Conservation (phyloP, 2,329 filamentous ascomycete genomes). For the Fusarium annulatum region DNA sequence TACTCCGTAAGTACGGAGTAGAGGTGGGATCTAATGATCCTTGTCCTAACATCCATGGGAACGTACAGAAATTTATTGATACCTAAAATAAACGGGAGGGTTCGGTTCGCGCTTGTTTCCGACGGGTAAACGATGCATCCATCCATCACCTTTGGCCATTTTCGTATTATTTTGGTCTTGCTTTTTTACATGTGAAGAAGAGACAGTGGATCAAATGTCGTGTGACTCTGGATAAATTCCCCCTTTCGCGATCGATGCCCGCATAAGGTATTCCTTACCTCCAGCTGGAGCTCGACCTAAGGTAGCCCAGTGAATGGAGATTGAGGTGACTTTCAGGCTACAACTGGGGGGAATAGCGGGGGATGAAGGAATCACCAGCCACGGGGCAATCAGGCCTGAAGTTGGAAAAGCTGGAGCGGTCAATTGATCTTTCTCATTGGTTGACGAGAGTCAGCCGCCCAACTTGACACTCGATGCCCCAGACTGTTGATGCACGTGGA, state of each 20-base stretch:
- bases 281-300: background rate
- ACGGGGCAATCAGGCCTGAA: slow-evolving; percentile 1
- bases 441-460: slow-evolving; percentile 25
- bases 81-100: background rate
- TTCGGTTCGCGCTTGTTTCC: background rate
- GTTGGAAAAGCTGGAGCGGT: slow-evolving; percentile 16
- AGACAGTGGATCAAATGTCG: background rate
- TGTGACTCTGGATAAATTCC: background rate
- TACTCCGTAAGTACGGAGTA: background rate
- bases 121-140: background rate
- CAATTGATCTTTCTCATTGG: slow-evolving; percentile 35
- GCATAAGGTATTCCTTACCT: background rate
- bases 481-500: slow-evolving; percentile 27
- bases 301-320: background rate
- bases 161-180: slow-evolving; percentile 2
- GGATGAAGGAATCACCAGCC: slow-evolving; percentile 6
- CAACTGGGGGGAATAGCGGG: slow-evolving; percentile 7
- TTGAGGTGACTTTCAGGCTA: background rate
- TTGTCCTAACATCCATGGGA: background rate
- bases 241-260: background rate
- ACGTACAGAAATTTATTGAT: background rate
- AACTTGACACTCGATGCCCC: slow-evolving; percentile 7
- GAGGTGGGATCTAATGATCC: background rate
- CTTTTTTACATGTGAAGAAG: slow-evolving; percentile 10
- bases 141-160: slow-evolving; percentile 4